Evolutionary conservation across 2,329 filamentous ascomycete genomes (phyloP), one percentile per base, ranked within the genome.

Genomic region (Davidsoniella australis): DNA sequence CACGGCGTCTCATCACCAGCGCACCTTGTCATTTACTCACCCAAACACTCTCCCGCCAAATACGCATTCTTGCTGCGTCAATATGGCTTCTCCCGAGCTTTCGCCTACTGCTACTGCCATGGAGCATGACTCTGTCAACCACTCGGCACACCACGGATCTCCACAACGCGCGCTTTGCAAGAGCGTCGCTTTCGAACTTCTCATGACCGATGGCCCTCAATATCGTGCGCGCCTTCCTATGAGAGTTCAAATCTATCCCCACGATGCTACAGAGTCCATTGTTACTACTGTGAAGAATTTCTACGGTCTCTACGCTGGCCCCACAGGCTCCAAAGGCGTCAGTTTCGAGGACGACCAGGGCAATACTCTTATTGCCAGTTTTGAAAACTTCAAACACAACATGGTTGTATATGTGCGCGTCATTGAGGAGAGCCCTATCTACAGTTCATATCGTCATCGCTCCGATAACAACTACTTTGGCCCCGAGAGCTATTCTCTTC

Each of bases 221-320:
- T 77, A 76, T 58, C 76, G 78, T 58, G 82, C 82, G 66, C 80
- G 84, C 60, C 70, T 88, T 56, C 83, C 84, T n/a, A 80, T 89
- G 76, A 73, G 83, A 59, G 83, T 89, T 48, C 84, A 93, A 60
- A 95, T 98, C 57, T 94, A 82, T 60, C 85, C 85, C 43, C 88
- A 96, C 65, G 91, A 98, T 69, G 88, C 85, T 47, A 96, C 89
- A 18, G 89, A 96, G 62, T 95, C 88, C 36, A 98, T 98, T 67
- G 85, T 96, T 55, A 91, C 87, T 12, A 96, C 91, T 1, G 89
- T 96, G 61, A 96, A 94, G 74, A 96, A 95, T 70, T 96, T 96
- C 68, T 96, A 94, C 62, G 91, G 91, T 54, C 75, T 98, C 57
- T 95, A 95, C 63, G 85, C 89, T 56, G 80, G 76, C 54, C 70